Percentiles rank a stretch among this genome's conserved stretches.
Evolutionary conservation across 202 grass and related monocot genomes (phyloP).

Genomic region (Bolboschoenoplectus hybrid): DNA sequence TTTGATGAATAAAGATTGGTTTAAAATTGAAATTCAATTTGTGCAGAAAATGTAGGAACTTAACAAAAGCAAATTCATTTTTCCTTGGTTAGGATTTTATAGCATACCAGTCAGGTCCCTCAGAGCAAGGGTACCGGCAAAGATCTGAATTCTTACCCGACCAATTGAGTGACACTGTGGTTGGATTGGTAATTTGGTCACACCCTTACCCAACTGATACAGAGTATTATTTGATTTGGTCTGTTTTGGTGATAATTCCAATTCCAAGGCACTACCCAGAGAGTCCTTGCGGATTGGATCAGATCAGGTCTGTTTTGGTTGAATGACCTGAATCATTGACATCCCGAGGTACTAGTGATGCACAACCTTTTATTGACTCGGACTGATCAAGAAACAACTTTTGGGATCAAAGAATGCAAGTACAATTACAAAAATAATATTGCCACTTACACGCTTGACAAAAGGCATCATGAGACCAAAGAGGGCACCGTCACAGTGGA

Average conservation of each 20-base stretch:
- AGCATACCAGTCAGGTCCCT: not conserved
- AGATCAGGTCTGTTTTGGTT: too few relatives aligned
- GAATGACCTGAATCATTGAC: too few relatives aligned
- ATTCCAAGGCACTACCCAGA: too few relatives aligned
- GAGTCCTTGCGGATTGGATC: too few relatives aligned
- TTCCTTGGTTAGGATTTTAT: not conserved
- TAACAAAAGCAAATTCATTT: not conserved
- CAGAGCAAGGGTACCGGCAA: not conserved
- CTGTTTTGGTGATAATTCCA: too few relatives aligned
- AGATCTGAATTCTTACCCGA: not conserved
- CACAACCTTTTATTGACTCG: not conserved
- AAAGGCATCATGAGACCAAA: conserved; percentile 54
- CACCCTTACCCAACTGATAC: not conserved
- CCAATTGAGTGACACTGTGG: not conserved
- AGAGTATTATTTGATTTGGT: not conserved
- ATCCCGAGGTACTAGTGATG: too few relatives aligned
- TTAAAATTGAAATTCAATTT: not conserved
- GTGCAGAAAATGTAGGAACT: not conserved
- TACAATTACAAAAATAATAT: not conserved
- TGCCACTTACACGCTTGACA: conserved; percentile 45
- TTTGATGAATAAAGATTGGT: not conserved
- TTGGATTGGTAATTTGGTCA: not conserved
- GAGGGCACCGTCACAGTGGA: conserved; percentile 52
- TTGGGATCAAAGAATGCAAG: not conserved
- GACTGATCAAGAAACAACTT: not conserved